Conservation (phyloP, 352 stramenopile genomes). For the Plasmopara muralis region DNA sequence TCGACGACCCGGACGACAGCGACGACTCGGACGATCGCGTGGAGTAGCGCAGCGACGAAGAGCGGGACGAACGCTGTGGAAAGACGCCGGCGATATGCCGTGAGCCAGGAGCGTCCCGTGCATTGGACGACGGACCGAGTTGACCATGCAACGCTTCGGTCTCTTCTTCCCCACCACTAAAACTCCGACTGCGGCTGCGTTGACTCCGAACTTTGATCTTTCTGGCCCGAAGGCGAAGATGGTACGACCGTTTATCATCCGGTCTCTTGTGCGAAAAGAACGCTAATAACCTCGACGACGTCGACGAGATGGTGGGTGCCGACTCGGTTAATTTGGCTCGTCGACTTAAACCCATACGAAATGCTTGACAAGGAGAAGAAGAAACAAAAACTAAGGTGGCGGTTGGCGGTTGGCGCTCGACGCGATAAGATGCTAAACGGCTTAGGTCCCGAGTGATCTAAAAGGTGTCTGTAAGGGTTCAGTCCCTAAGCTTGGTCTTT, state of each 20-base stretch:
- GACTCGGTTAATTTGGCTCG: conserved; percentile 17
- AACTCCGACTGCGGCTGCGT: conserved; percentile 17
- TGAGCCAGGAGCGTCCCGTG: conserved; percentile 24
- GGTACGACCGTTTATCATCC: conserved; percentile 1
- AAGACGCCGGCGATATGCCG: conserved; percentile 24
- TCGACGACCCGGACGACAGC: conserved; percentile 13
- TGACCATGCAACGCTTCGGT: not conserved
- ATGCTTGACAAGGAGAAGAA: not conserved
- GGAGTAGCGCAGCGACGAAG: conserved; percentile 26
- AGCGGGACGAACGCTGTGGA: conserved; percentile 24
- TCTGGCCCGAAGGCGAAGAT: conserved; percentile 5
- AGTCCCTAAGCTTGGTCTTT: conserved; percentile 4
- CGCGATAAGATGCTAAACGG: too few species aligned
- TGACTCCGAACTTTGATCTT: conserved; percentile 7
- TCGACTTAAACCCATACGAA: conserved; percentile 26
- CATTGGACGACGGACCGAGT: conserved; percentile 23
- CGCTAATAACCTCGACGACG: conserved; percentile 20
- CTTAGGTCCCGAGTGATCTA: too few species aligned
- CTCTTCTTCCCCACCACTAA: conserved; percentile 19
- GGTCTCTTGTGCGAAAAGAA: conserved; percentile 29
- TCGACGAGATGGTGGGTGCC: conserved; percentile 4
- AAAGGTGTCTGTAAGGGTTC: conserved; percentile 7
- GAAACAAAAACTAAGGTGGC: not conserved
- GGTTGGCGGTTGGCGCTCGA: not conserved
- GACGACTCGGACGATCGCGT: conserved; percentile 19